Conservation (phyloP, 441 rosid species). For the Eruca vesicaria region DNA sequence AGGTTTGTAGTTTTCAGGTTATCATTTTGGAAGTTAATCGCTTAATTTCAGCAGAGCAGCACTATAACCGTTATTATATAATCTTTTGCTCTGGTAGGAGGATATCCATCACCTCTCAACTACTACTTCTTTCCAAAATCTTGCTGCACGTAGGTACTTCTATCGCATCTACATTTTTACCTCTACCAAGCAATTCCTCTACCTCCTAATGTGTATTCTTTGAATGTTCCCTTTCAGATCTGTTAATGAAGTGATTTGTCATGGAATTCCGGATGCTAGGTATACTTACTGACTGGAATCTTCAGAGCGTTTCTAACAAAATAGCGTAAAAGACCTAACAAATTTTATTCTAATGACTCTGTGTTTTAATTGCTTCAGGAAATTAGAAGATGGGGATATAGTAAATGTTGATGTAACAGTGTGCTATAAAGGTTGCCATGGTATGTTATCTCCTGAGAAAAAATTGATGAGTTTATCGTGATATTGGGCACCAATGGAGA, state of each 20-base stretch:
- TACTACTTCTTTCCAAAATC: slow-evolving; percentile 96
- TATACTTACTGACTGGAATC: slow-evolving; percentile 19
- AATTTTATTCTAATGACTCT: background rate
- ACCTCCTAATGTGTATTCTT: slow-evolving; percentile 3
- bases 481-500: background rate
- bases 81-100: slow-evolving; percentile 57
- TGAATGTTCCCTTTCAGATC: slow-evolving; percentile 56
- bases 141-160: slow-evolving; percentile 98
- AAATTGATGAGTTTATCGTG: background rate
- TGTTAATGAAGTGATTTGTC: slow-evolving; percentile 96
- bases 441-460: slow-evolving; percentile 43
- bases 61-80: slow-evolving; percentile 3
- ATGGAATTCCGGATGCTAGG: slow-evolving; percentile 99
- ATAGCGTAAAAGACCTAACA: background rate
- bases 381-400: slow-evolving; percentile 91
- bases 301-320: background rate
- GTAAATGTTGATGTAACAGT: slow-evolving; percentile 87
- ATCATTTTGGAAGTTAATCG: background rate
- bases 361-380: slow-evolving; percentile 46
- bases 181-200: slow-evolving; percentile 1
- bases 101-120: slow-evolving; percentile 96
- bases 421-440: slow-evolving; percentile 87
- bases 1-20: slow-evolving; percentile 44
- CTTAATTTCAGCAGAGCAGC: background rate
- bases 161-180: slow-evolving; percentile 26